phyloP scores from a whole-genome alignment of 2,329 filamentous ascomycete genomes.

The Neoscytalidium dimidiatum region DNA sequence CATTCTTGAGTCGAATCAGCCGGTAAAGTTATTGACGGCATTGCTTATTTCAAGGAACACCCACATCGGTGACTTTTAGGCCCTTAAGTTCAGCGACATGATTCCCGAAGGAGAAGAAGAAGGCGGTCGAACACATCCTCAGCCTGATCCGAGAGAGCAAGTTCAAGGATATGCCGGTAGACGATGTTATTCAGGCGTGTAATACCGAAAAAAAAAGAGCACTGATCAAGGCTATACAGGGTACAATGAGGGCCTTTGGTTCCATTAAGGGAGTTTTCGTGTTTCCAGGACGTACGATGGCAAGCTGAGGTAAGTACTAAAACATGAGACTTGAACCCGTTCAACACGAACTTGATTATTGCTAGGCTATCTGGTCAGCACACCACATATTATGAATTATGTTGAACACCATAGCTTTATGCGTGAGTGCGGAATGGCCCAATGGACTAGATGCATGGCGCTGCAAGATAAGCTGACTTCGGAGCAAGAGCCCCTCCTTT shows the following conservation, averaged over 20 bases:
- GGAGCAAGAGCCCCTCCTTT: no score
- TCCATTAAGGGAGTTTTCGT: conserved; percentile 89
- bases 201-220: conserved; percentile 71
- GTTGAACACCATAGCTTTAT: no score
- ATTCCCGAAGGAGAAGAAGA: conserved; percentile 73
- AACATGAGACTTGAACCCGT: no score
- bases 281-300: conserved; percentile 54
- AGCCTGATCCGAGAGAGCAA: conserved; percentile 71
- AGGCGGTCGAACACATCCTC: conserved; percentile 83
- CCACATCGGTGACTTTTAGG: conserved; percentile 90
- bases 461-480: no score
- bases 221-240: conserved; percentile 74
- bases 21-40: conserved; percentile 76
- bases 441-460: no score
- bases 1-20: conserved; percentile 87
- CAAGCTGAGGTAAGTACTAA: neutral
- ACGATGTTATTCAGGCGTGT: conserved; percentile 80
- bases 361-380: no score
- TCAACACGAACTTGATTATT: no score
- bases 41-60: conserved; percentile 93
- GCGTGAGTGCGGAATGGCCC: no score
- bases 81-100: conserved; percentile 82
- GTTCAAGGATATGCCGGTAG: conserved; percentile 82
- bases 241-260: conserved; percentile 80
- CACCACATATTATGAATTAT: no score